Base-by-base conservation (phyloP, 768 basidiomycete genomes). In the Phylloporus sp. region DNA sequence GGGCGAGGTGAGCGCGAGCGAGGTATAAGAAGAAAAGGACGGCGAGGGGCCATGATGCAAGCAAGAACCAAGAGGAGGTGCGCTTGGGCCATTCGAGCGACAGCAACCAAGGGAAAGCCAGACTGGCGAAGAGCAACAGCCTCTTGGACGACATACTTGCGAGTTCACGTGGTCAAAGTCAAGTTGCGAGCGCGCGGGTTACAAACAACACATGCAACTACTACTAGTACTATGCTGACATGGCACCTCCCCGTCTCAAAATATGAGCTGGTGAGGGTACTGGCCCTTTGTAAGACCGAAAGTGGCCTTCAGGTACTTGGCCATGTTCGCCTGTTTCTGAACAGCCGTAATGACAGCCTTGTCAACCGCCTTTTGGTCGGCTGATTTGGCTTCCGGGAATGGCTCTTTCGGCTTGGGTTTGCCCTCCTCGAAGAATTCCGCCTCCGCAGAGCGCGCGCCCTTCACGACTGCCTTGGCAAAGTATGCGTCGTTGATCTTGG, bases 201-300 rank as follows among this genome's bases (percentile, higher is more conserved):
- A 45, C 24, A 17, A 46, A 49, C 44, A 47, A n/a, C n/a, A n/a
- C n/a, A n/a, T n/a, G n/a, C n/a, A n/a, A n/a, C n/a, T n/a, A n/a
- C n/a, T n/a, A n/a, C n/a, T n/a, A n/a, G n/a, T n/a, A n/a, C n/a
- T n/a, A n/a, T n/a, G n/a, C n/a, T n/a, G n/a, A n/a, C n/a, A n/a
- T n/a, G n/a, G n/a, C n/a, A n/a, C n/a, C n/a, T n/a, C n/a, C n/a
- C n/a, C n/a, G 42, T 56, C 55, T 77, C 74, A 98, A 79, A 96
- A 98, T 54, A 79, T 79, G 74, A 99, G 68, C 72, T 89, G 81
- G 76, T 99, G 96, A 66, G 96, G 90, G 77, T 79, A 91, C 75
- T 98, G 92, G 52, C 94, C 92, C 80, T 94, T 96, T 59, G 90
- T 91, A 52, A 99, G 79, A 65, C 91, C 92, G 78, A 88, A 99